These are phyloP conservation scores for Geotrichum histeridarum DNA, from an alignment of 1,139 yeast species.

Conservation along the genomic window DNA sequence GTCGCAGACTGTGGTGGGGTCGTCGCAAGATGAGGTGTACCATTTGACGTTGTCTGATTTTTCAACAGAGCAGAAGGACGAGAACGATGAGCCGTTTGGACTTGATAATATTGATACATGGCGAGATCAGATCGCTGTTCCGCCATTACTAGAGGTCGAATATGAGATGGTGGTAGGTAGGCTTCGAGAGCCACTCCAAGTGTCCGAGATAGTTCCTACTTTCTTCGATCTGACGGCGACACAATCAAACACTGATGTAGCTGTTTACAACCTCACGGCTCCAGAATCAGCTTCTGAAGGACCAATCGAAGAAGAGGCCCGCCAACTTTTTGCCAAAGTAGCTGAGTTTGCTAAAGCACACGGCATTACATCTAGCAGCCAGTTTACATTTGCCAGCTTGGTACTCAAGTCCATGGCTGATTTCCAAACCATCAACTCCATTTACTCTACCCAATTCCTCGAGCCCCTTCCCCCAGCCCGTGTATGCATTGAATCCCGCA, in stretches of 20 bases:
- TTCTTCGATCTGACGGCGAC: neutral
- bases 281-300: neutral
- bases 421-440: conserved; percentile 55
- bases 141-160: conserved; percentile 47
- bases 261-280: conserved; percentile 12
- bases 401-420: conserved; percentile 58
- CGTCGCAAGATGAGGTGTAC: conserved; percentile 58
- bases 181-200: neutral
- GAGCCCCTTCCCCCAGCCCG: conserved; percentile 79
- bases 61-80: conserved; percentile 39
- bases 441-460: conserved; percentile 54
- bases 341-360: neutral
- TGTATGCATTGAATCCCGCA: conserved; percentile 64
- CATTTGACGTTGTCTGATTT: conserved; percentile 47
- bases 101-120: conserved; percentile 26
- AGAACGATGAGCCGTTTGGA: conserved; percentile 24
- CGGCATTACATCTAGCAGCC: conserved; percentile 4
- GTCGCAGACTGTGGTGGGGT: conserved; percentile 42
- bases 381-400: conserved; percentile 30
- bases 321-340: conserved; percentile 1
- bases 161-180: conserved; percentile 41
- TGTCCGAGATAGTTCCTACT: neutral
- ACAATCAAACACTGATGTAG: neutral
- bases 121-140: conserved; percentile 37
- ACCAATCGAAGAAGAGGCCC: conserved; percentile 12